These are phyloP conservation scores for Coniochaeta sp. DNA, from an alignment of 2,329 filamentous ascomycete species.

Conservation along the genomic window DNA sequence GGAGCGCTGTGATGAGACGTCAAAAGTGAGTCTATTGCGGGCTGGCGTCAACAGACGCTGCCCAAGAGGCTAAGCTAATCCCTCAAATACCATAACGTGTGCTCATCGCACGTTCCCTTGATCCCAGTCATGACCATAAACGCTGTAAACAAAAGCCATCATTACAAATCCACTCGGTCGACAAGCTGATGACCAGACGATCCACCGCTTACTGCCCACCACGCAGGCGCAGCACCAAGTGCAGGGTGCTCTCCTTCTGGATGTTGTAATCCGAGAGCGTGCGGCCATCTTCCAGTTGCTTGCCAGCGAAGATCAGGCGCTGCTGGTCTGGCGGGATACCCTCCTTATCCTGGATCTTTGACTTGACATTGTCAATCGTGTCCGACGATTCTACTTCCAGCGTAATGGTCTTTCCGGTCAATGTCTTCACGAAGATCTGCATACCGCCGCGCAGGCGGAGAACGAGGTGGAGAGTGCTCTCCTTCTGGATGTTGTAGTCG, in stretches of 20 bases:
- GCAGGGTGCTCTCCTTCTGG: conserved; percentile 80
- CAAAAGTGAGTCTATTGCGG: background rate
- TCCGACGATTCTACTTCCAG: conserved; percentile 83
- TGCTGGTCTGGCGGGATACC: conserved; percentile 94
- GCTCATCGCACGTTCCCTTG: background rate
- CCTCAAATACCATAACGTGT: background rate
- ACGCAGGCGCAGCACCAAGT: conserved; percentile 73
- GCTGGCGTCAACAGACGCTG: background rate
- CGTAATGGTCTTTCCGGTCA: conserved; percentile 91
- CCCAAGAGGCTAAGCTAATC: background rate
- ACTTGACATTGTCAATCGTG: conserved; percentile 92
- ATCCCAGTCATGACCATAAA: background rate
- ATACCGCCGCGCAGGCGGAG: conserved; percentile 77
- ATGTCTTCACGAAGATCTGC: conserved; percentile 82
- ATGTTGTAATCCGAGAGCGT: conserved; percentile 96
- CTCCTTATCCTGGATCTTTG: conserved; percentile 89
- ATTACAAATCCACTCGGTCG: background rate
- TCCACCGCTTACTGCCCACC: conserved; percentile 59
- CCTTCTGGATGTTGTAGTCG: conserved; percentile 97
- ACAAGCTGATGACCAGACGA: background rate
- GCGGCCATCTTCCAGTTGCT: conserved; percentile 87
- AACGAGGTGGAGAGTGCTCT: conserved; percentile 73
- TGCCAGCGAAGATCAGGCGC: conserved; percentile 86
- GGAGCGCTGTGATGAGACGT: background rate
- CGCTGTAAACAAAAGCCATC: background rate